Evolutionary conservation across 2,329 filamentous ascomycete genomes (phyloP), one percentile per base, ranked within the genome.

Genomic region (Diplodia seriata): DNA sequence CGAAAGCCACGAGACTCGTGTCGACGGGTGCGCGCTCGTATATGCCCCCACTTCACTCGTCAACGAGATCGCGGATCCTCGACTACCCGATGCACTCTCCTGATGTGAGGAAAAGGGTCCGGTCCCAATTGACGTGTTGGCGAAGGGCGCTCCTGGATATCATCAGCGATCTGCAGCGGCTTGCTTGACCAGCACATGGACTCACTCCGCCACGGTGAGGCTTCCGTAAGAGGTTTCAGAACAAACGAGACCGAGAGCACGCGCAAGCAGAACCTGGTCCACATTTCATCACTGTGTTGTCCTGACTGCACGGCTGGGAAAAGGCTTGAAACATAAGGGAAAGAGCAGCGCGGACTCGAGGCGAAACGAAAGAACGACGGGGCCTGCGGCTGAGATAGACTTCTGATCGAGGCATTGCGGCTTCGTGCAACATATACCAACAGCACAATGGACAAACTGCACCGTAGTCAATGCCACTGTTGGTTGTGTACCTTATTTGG

Each of bases 261-360:
- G 56, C 72, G 70, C 68, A 75, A 70, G 70, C 72, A 69, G 68
- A 69, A 71, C 72, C 73, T 76, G 73, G 76, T 72, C 76, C 72
- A 76, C 77, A 79, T 79, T 64, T 77, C 76, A 78, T 77, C 71
- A 66, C 75, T 50, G 9, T 36, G 64, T 75, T 20, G 29, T 23
- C 15, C 36, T 5, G 18, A 23, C 36, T 36, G 23, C 55, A 51
- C 49, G 51, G n/a, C 73, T 73, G 71, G 66, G 7, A 11, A 75
- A 76, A 74, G 67, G 73, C 74, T 66, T 69, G 73, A 72, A 71
- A 68, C 66, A 69, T 71, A 56, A 70, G 68, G 40, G 67, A 69
- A 69, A 73, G 71, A 68, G 72, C 69, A 68, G 69, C 68, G 68
- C 29, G 26, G n/a, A 50, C 38, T 54, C 70, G 73, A 73, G 69